Base-by-base conservation (phyloP, 306 rosid species). In the Calophaca sinica region DNA sequence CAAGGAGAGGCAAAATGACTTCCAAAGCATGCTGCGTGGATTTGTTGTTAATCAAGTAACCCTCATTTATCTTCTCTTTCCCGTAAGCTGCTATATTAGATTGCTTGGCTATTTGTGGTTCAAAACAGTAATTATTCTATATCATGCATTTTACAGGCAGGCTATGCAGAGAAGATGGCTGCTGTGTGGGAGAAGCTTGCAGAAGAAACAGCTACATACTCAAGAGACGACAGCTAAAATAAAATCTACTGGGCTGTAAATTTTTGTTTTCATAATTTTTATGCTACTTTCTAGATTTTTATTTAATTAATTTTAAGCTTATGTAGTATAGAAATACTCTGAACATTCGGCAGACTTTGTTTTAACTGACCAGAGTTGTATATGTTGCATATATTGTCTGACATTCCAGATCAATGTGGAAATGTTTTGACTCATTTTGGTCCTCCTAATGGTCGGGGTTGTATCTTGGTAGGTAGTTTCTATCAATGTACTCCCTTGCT, bases 121-220 rank as follows among this genome's bases (percentile, higher is more conserved):
- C 41, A 35, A 42, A 68, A 2, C 51, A 62, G 51, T 65, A 65
- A 72, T 51, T 61, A 72, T 53, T 54, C 15, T 39, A 75, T 13
- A 15, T 58, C 44, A 50, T 68, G 42, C 73, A 52, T 73, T 62
- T 52, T 42, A 32, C 84, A 89, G 96, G 93, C 90, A 52, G 90
- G 93, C 66, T 94, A 90, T 83, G 93, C 99, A 0, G 96, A 94
- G 82, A 94, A 90, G 77, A 87, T 82, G 73, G 91, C 92, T 80
- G 82, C 85, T 58, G 96, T 90, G 38, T 90, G 97, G 98, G 83
- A 85, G 33, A 91, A 84, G 85, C 89, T 94, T 41, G 92, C 93
- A 2, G 96, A 94, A 83, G 98, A 94, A 65, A 91, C 96, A 0
- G 55, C 76, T 50, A 58, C 77, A 8, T 88, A 91, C 64, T 69